Conservation (phyloP, 1,284 basidiomycete species). For the Cutaneotrichosporon curvatum region DNA sequence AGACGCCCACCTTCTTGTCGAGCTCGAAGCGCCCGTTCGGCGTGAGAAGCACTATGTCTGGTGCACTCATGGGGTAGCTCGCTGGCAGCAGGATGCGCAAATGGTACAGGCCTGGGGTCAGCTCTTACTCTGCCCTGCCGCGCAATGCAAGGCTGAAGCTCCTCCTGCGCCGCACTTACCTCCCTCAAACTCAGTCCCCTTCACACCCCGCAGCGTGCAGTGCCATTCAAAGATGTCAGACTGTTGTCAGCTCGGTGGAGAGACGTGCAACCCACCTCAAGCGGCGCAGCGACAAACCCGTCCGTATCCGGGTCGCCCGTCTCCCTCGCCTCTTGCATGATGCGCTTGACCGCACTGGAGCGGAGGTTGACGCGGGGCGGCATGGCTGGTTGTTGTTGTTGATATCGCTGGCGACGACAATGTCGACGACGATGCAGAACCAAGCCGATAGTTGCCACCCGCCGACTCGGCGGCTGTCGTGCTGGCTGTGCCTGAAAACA, state of each 20-base stretch:
- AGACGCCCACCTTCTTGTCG: slow-evolving; percentile 72
- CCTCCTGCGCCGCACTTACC: slow-evolving; percentile 48
- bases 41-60: slow-evolving; percentile 87
- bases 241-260: slow-evolving; percentile 21
- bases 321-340: slow-evolving; percentile 91
- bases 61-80: slow-evolving; percentile 90
- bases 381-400: slow-evolving; percentile 1
- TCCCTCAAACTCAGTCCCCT: slow-evolving; percentile 82
- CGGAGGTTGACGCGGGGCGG: slow-evolving; percentile 35
- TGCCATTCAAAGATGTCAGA: slow-evolving; percentile 71
- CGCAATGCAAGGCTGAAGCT: no score
- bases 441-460: no score
- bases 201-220: slow-evolving; percentile 83
- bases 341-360: slow-evolving; percentile 75
- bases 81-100: slow-evolving; percentile 83
- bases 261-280: slow-evolving; percentile 75
- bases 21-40: slow-evolving; percentile 92
- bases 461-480: no score
- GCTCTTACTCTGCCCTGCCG: neutral
- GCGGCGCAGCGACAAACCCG: slow-evolving; percentile 59
- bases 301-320: slow-evolving; percentile 47
- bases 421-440: no score
- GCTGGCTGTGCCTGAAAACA: no score
- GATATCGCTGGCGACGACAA: no score
- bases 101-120: slow-evolving; percentile 58